Conservation (phyloP, 495 filamentous ascomycete genomes). For the Penicillium ucsense region DNA sequence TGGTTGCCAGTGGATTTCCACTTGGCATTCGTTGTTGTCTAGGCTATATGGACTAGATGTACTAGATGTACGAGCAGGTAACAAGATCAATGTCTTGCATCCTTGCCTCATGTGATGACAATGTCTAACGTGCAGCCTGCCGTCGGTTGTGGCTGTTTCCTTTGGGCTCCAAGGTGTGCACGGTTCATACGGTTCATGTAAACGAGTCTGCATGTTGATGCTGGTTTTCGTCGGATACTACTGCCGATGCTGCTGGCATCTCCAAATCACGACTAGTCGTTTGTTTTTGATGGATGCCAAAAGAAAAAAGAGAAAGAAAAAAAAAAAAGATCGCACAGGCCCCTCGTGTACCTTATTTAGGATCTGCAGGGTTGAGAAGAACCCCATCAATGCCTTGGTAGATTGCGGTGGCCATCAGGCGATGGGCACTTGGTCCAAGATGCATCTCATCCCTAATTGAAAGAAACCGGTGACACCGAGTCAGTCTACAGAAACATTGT, state of each 20-base stretch:
- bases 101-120: conserved; percentile 7
- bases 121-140: conserved; percentile 20
- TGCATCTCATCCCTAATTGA: conserved; percentile 41
- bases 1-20: too few relatives aligned
- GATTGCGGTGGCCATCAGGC: conserved; percentile 38
- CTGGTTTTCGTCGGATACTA: not conserved
- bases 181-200: not conserved
- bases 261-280: too few relatives aligned
- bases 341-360: not conserved
- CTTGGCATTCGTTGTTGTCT: too few relatives aligned
- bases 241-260: not conserved
- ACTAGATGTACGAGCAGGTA: too few relatives aligned
- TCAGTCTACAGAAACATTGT: not conserved
- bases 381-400: conserved; percentile 34
- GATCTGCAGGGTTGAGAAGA: conserved; percentile 14
- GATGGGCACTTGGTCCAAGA: conserved; percentile 39
- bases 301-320: too few relatives aligned
- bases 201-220: not conserved
- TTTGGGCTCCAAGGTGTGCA: too few relatives aligned
- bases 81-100: not conserved
- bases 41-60: too few relatives aligned
- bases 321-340: too few relatives aligned
- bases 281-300: too few relatives aligned
- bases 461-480: conserved; percentile 2
- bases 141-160: conserved; percentile 11